Conservation (phyloP, 768 basidiomycete species). For the Phylloporus sp. region DNA sequence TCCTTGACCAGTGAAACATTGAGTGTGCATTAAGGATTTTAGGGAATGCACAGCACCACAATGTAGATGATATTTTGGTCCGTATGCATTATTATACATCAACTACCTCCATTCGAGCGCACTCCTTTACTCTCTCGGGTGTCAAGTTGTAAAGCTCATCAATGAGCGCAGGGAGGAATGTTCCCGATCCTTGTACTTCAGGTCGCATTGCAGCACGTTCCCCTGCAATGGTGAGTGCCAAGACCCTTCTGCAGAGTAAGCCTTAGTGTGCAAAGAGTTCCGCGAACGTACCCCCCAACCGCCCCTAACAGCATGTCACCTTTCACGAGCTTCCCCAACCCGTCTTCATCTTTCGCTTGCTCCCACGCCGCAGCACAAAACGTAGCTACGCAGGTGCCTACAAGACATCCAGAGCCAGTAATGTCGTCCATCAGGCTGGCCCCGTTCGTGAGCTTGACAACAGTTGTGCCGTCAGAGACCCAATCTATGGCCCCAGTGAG, state of each 20-base stretch:
- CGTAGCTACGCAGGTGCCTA: constrained; percentile 71
- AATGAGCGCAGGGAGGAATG: constrained; percentile 62
- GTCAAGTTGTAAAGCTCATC: constrained; percentile 54
- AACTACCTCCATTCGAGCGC: constrained; percentile 29
- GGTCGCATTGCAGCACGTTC: constrained; percentile 50
- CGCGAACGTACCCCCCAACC: constrained; percentile 61
- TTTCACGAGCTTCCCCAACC: constrained; percentile 48
- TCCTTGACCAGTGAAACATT: constrained; percentile 34
- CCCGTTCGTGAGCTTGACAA: constrained; percentile 74
- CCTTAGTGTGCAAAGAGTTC: neutral
- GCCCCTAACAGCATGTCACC: constrained; percentile 79
- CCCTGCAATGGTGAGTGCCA: constrained; percentile 58
- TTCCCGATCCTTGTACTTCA: constrained; percentile 59
- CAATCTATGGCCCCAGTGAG: constrained; percentile 81
- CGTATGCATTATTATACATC: neutral
- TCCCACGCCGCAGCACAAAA: constrained; percentile 69
- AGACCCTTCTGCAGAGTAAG: constrained; percentile 36
- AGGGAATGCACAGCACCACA: too few species aligned
- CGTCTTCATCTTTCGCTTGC: constrained; percentile 27
- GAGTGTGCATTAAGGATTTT: too few species aligned
- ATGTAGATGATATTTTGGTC: neutral
- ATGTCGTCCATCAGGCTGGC: constrained; percentile 69
- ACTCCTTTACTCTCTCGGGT: constrained; percentile 31
- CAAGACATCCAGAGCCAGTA: constrained; percentile 88
- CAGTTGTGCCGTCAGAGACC: constrained; percentile 72